Conservation (phyloP, 306 rosid species). For the Acacia acuminata region DNA sequence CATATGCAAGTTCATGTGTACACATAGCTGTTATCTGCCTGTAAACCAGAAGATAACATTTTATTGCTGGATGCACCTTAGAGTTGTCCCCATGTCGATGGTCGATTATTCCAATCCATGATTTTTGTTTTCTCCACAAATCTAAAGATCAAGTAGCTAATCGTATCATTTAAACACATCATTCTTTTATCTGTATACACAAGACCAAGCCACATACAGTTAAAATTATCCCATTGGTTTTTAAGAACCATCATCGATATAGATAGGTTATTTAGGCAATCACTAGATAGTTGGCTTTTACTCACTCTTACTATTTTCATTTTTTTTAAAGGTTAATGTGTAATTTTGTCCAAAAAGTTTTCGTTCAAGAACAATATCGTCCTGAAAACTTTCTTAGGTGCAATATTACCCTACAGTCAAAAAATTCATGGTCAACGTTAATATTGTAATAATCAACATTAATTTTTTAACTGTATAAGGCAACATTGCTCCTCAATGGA, state of each 20-base stretch:
- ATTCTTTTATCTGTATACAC: neutral
- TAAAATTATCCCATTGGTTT: neutral
- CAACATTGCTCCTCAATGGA: no score
- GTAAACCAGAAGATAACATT: neutral
- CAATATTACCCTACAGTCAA: no score
- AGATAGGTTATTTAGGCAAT: neutral
- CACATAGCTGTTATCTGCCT: neutral
- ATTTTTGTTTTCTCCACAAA: neutral
- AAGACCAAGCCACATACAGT: neutral
- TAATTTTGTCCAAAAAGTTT: no score
- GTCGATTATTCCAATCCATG: neutral
- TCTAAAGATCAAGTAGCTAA: neutral
- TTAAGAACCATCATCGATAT: neutral
- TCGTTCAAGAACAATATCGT: accelerated
- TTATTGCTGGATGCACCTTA: neutral
- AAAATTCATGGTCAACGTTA: no score
- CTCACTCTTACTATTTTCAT: neutral
- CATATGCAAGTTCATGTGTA: neutral
- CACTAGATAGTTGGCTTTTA: neutral
- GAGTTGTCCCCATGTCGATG: neutral
- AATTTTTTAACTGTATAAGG: no score
- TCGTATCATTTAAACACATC: neutral
- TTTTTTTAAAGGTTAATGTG: neutral
- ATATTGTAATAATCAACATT: no score
- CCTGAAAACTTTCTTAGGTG: no score